Conservation (phyloP, 805 yeast species). For the Wickerhamomyces tratensis region DNA sequence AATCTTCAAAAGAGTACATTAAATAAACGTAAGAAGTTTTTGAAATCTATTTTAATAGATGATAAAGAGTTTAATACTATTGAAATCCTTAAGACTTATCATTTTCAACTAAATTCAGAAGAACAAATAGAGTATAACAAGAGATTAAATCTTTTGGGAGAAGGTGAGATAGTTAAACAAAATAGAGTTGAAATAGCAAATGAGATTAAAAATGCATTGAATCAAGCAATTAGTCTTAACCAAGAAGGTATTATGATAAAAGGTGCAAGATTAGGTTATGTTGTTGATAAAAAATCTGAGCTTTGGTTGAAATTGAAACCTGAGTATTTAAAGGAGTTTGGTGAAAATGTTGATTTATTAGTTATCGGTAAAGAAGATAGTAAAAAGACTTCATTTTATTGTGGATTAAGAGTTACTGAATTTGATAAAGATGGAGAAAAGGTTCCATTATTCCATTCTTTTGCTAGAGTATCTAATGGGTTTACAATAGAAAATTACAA, state of each 20-base stretch:
- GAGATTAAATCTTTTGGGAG: slow-evolving; percentile 1
- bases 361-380: slow-evolving; percentile 75
- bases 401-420: slow-evolving; percentile 52
- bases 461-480: slow-evolving; percentile 82
- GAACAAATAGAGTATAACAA: too few relatives aligned
- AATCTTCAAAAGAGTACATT: slow-evolving; percentile 49
- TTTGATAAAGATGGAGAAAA: slow-evolving; percentile 17
- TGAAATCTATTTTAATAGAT: slow-evolving; percentile 30
- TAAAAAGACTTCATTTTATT: slow-evolving; percentile 56
- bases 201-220: slow-evolving; percentile 49
- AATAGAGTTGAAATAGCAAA: slow-evolving; percentile 30
- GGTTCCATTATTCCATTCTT: slow-evolving; percentile 39
- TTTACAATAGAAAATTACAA: slow-evolving; percentile 54
- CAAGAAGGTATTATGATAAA: slow-evolving; percentile 84
- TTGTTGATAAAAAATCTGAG: slow-evolving; percentile 47
- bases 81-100: slow-evolving; percentile 11
- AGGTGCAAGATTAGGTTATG: slow-evolving; percentile 46
- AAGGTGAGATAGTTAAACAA: slow-evolving; percentile 39
- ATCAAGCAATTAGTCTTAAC: slow-evolving; percentile 45
- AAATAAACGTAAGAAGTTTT: slow-evolving; percentile 40
- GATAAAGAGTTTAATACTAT: slow-evolving; percentile 19
- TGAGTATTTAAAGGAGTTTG: slow-evolving; percentile 76
- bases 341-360: slow-evolving; percentile 74
- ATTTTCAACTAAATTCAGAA: slow-evolving; percentile 7
- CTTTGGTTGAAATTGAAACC: slow-evolving; percentile 91